Base-by-base conservation (phyloP, 345 rosid genomes). In the Bruguiera parviflora region DNA sequence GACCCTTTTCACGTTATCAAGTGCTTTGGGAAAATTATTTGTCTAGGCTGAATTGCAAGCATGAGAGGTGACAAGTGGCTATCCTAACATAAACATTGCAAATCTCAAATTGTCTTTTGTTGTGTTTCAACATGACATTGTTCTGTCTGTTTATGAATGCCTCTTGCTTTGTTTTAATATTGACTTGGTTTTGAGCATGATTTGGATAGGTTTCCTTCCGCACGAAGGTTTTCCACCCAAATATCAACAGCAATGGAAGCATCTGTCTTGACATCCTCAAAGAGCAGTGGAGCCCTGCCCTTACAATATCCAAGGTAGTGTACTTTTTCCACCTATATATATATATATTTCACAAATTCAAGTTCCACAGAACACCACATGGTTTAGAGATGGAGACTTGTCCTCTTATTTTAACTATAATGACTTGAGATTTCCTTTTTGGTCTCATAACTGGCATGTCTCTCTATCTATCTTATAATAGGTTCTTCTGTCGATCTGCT, bases 161-260 rank as follows among this genome's bases (percentile, higher is more conserved):
- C 27, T 16, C 62, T 56, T 56, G 25, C 24, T 31, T 53, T 55
- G 43, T 20, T 46, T 25, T 1, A 2, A 18, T 25, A 24, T 46
- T 47, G 19, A 43, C 49, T 46, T 31, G 5, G 16, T 2, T 46
- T 64, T 63, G 65, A 9, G 21, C n/a, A 37, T 62, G 47, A 25
- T 46, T 43, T 55, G 68, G 16, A 19, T 28, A 71, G 75, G 75
- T 71, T 32, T 71, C 75, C 58, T 71, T 71, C 64, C 75, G 75
- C 2, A 64, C 75, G 2, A 64, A 71, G 68, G 74, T 71, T 56
- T 71, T 71, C 64, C 74, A 71, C 27, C 74, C 74, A 3, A 64
- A 71, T 32, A 71, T 71, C 69, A 71, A 71, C 49, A 71, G 75
- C 69, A 71, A 64, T 64, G 75, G 75, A 64, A 71, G 75, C 69